Conservation (phyloP, 2,329 filamentous ascomycete species). For the Gyromitra esculenta region DNA sequence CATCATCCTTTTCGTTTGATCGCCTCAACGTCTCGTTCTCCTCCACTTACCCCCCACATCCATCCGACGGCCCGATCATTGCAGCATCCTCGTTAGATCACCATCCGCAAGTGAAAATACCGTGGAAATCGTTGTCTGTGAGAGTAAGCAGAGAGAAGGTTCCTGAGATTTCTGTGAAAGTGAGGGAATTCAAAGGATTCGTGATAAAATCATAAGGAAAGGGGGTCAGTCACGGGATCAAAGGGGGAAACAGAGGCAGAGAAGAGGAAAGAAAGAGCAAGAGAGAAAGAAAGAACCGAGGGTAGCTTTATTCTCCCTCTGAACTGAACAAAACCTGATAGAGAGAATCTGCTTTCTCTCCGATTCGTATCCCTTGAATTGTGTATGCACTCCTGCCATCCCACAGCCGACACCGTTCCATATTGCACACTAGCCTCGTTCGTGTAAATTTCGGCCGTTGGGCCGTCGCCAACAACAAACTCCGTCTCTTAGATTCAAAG, state of each 20-base stretch:
- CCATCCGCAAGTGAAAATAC: slow-evolving; percentile 36
- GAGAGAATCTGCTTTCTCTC: slow-evolving; percentile 35
- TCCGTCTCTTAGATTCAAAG: slow-evolving; percentile 36
- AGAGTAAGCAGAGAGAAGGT: slow-evolving; percentile 45
- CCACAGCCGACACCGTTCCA: slow-evolving; percentile 42
- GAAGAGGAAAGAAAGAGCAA: slow-evolving; percentile 22
- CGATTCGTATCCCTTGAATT: slow-evolving; percentile 50
- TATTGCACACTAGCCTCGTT: slow-evolving; percentile 49
- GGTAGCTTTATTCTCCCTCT: slow-evolving; percentile 42
- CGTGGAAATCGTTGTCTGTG: slow-evolving; percentile 41
- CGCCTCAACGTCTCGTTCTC: slow-evolving; percentile 32
- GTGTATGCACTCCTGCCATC: slow-evolving; percentile 51
- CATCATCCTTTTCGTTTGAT: slow-evolving; percentile 51
- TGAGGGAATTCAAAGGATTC: slow-evolving; percentile 30
- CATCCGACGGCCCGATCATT: slow-evolving; percentile 21
- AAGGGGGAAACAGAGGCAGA: slow-evolving; percentile 21
- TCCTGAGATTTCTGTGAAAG: slow-evolving; percentile 31
- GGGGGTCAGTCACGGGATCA: slow-evolving; percentile 35
- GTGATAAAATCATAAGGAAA: slow-evolving; percentile 48
- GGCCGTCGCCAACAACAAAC: slow-evolving; percentile 52
- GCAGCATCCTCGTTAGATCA: slow-evolving; percentile 22
- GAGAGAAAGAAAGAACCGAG: slow-evolving; percentile 28
- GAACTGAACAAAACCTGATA: slow-evolving; percentile 47
- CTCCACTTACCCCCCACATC: slow-evolving; percentile 26
- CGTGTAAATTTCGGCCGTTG: slow-evolving; percentile 53